Conservation (phyloP, 768 basidiomycete genomes). For the Trametes cingulata region DNA sequence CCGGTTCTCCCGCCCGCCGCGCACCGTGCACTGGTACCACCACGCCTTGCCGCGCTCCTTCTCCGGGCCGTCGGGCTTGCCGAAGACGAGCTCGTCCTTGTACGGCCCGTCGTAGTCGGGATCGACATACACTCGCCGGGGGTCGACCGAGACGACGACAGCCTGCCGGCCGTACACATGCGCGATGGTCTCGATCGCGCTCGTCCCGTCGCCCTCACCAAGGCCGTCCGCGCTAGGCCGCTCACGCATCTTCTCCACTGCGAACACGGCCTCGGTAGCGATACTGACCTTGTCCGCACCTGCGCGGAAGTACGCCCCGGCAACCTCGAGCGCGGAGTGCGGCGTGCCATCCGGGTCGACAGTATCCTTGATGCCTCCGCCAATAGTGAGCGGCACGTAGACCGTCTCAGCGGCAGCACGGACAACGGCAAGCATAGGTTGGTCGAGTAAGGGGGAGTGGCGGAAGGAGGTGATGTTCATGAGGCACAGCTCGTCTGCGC, state of each 20-base stretch:
- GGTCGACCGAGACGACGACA: constrained; percentile 97
- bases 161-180: constrained; percentile 91
- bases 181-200: constrained; percentile 93
- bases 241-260: constrained; percentile 79
- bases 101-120: constrained; percentile 68
- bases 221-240: constrained; percentile 31
- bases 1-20: constrained; percentile 84
- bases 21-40: constrained; percentile 99
- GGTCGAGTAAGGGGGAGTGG: constrained; percentile 90
- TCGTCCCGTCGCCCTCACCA: constrained; percentile 63
- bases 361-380: constrained; percentile 96
- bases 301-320: constrained; percentile 92
- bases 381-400: constrained; percentile 97
- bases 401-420: constrained; percentile 85
- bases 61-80: constrained; percentile 45
- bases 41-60: constrained; percentile 75
- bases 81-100: constrained; percentile 57
- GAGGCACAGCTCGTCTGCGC: constrained; percentile 95
- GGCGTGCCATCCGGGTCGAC: constrained; percentile 93
- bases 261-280: constrained; percentile 92
- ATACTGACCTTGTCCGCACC: constrained; percentile 99
- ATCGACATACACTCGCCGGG: constrained; percentile 81
- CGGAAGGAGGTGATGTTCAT: constrained; percentile 99
- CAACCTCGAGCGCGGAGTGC: constrained; percentile 89
- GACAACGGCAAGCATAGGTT: constrained; percentile 98